These are phyloP conservation scores for Tricholoma terreum DNA, from an alignment of 768 basidiomycete genomes.

Conservation along the genomic window DNA sequence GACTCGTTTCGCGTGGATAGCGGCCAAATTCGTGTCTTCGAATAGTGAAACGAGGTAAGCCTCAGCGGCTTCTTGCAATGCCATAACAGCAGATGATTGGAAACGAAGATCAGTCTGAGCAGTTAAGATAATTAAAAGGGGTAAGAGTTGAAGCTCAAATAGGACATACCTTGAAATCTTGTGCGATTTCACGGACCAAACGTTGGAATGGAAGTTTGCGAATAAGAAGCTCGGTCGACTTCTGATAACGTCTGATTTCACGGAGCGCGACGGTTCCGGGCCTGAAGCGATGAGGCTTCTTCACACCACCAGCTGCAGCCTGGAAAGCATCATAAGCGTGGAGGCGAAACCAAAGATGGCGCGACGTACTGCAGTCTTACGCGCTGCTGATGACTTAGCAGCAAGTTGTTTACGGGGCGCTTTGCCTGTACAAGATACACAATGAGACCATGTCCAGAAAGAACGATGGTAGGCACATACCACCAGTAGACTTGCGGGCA, in stretches of 20 bases:
- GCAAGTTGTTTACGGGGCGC: slow-evolving; percentile 73
- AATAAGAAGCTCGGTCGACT: slow-evolving; percentile 19
- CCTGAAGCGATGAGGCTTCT: slow-evolving; percentile 85
- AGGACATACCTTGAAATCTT: slow-evolving; percentile 15
- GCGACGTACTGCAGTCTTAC: slow-evolving; percentile 53
- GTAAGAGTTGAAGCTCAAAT: background rate
- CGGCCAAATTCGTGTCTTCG: slow-evolving; percentile 19
- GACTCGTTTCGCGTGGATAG: slow-evolving; percentile 20
- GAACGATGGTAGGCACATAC: slow-evolving; percentile 25
- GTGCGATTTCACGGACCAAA: slow-evolving; percentile 22
- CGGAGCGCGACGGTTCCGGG: slow-evolving; percentile 21
- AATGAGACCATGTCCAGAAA: slow-evolving; percentile 48
- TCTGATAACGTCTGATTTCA: slow-evolving; percentile 23
- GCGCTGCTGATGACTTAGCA: slow-evolving; percentile 58
- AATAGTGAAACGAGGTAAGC: slow-evolving; percentile 19
- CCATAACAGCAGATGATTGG: slow-evolving; percentile 15
- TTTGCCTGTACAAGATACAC: slow-evolving; percentile 37
- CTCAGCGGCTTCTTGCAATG: slow-evolving; percentile 21
- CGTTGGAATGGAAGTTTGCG: slow-evolving; percentile 20
- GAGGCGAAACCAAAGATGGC: background rate
- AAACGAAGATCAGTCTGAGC: slow-evolving; percentile 15
- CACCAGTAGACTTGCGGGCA: slow-evolving; percentile 83
- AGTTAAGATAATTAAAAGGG: background rate
- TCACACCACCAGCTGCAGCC: slow-evolving; percentile 79
- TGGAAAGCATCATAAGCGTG: slow-evolving; percentile 9